Conservation (phyloP, 176 grass and related monocot species). For the Paspalum notatum region DNA sequence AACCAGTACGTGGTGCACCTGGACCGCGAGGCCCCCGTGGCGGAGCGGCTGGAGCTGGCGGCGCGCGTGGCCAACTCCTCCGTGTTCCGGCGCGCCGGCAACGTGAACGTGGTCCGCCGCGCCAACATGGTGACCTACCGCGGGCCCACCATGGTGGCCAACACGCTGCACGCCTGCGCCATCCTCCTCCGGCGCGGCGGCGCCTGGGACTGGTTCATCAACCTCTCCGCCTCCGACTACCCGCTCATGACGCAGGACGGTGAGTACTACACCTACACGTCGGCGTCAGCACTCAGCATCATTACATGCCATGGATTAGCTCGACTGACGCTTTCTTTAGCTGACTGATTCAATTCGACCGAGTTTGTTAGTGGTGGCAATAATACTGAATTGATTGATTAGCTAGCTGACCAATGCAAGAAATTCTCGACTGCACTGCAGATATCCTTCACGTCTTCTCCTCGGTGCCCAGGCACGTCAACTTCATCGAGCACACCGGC, state of each 20-base stretch:
- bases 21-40: slow-evolving; percentile 65
- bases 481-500: slow-evolving; percentile 92
- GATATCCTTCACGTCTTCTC: slow-evolving; percentile 80
- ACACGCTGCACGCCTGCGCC: slow-evolving; percentile 89
- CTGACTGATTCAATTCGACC: no score
- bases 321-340: not conserved
- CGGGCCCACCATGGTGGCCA: slow-evolving; percentile 91
- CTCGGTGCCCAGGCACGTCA: slow-evolving; percentile 66
- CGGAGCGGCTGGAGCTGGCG: slow-evolving; percentile 64
- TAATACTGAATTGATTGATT: not conserved
- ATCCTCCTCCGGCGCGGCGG: slow-evolving; percentile 72
- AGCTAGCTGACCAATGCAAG: not conserved
- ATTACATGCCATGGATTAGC: not conserved
- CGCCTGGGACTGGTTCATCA: slow-evolving; percentile 97
- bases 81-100: slow-evolving; percentile 55
- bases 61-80: slow-evolving; percentile 54
- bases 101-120: slow-evolving; percentile 76
- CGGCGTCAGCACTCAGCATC: not conserved
- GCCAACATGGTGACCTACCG: slow-evolving; percentile 94
- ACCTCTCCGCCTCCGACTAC: slow-evolving; percentile 94
- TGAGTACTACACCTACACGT: slow-evolving; percentile 2
- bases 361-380: no score
- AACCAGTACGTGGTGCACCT: slow-evolving; percentile 94
- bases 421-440: slow-evolving; percentile 18
- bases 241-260: slow-evolving; percentile 90